These are phyloP conservation scores for Globisporangium spinosum DNA, from an alignment of 352 stramenopile species.

Conservation along the genomic window DNA sequence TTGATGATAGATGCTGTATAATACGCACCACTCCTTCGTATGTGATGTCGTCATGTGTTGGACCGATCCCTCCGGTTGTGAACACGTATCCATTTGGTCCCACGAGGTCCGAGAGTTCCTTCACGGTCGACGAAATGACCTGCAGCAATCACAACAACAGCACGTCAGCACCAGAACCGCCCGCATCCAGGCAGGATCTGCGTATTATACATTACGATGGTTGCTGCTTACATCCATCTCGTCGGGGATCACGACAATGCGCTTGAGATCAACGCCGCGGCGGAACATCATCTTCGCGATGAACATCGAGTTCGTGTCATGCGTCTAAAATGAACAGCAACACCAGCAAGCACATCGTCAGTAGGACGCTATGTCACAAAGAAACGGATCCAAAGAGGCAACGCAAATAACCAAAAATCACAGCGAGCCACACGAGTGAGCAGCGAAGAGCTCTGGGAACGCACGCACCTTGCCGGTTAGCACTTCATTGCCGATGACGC, in stretches of 20 bases:
- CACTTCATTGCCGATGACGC: conserved; percentile 84
- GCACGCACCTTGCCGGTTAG: conserved; percentile 69
- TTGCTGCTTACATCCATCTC: conserved; percentile 47
- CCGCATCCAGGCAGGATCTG: background rate
- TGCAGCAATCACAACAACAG: conserved; percentile 14
- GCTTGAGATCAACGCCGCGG: conserved; percentile 72
- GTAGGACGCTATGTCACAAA: conserved; percentile 1
- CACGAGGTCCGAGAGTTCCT: conserved; percentile 70
- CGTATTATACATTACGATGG: background rate
- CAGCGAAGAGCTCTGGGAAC: background rate
- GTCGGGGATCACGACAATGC: conserved; percentile 76
- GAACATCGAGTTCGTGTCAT: conserved; percentile 86
- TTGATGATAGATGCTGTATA: background rate
- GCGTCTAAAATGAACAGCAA: conserved; percentile 36
- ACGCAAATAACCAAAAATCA: background rate
- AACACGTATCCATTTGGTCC: conserved; percentile 78
- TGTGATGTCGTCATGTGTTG: conserved; percentile 86
- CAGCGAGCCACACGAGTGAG: background rate
- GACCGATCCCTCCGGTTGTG: conserved; percentile 80
- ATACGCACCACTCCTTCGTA: conserved; percentile 75
- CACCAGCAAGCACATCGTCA: background rate
- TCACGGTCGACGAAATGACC: conserved; percentile 70
- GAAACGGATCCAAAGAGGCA: background rate
- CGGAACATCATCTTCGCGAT: conserved; percentile 79
- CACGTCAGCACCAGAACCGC: background rate